Evolutionary conservation across 1,139 yeast species (phyloP).

Genomic region (Suhomyces taliae): DNA sequence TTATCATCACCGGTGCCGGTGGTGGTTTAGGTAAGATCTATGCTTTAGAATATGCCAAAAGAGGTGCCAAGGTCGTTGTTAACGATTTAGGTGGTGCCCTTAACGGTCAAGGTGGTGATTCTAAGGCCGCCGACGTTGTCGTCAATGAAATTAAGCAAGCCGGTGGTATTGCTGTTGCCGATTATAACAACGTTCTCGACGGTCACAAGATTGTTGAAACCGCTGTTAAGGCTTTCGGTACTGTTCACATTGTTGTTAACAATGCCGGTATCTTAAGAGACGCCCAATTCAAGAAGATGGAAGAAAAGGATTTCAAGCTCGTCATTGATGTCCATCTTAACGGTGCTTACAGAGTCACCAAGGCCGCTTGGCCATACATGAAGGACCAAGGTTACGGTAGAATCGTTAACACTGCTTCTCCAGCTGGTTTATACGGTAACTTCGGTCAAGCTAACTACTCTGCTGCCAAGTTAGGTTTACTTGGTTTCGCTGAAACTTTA

Average conservation of each 20-base stretch:
- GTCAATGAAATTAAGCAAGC: conserved; percentile 75
- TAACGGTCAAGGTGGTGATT: conserved; percentile 64
- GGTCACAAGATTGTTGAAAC: conserved; percentile 86
- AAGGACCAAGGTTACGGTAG: conserved; percentile 85
- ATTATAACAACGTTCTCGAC: conserved; percentile 86
- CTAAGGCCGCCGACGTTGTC: conserved; percentile 81
- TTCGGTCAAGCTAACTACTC: conserved; percentile 97
- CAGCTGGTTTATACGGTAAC: conserved; percentile 95
- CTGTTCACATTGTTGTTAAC: conserved; percentile 86
- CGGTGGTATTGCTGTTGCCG: conserved; percentile 91
- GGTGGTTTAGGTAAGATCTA: conserved; percentile 93
- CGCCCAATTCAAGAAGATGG: conserved; percentile 77
- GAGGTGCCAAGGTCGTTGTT: conserved; percentile 92
- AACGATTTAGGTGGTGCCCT: conserved; percentile 90
- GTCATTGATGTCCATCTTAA: conserved; percentile 85
- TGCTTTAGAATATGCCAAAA: conserved; percentile 80
- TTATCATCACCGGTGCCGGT: conserved; percentile 94
- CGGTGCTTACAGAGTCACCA: conserved; percentile 84
- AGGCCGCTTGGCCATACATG: conserved; percentile 93
- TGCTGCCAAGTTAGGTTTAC: conserved; percentile 87
- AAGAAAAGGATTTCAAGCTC: conserved; percentile 72
- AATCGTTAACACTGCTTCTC: conserved; percentile 88
- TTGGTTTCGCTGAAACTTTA: conserved; percentile 90
- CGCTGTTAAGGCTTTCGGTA: conserved; percentile 83
- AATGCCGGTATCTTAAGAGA: conserved; percentile 93